Conservation (phyloP, 176 grass and related monocot species). For the Raddia guianensis region DNA sequence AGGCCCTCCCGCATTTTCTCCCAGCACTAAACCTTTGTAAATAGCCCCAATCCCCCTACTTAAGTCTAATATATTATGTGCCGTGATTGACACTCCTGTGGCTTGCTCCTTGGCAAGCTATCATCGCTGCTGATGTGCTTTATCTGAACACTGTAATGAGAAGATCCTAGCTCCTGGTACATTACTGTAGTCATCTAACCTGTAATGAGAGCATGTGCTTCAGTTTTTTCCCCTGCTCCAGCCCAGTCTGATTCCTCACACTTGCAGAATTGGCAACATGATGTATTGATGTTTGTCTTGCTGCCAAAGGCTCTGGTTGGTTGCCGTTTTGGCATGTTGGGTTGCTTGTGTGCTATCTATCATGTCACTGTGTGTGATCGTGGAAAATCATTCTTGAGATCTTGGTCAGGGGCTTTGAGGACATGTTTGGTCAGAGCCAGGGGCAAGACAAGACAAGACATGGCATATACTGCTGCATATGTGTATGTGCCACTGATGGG, state of each 20-base stretch:
- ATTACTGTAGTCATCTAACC: background rate
- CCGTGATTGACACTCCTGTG: background rate
- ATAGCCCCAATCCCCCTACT: constrained; percentile 30
- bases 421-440: background rate
- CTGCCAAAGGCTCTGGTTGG: background rate
- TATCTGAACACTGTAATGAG: background rate
- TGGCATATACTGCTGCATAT: background rate
- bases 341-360: background rate
- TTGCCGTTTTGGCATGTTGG: background rate
- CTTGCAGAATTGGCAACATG: background rate
- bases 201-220: background rate
- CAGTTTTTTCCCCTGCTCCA: background rate
- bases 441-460: background rate
- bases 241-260: too few relatives aligned
- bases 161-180: background rate
- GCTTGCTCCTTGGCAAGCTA: background rate
- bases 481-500: background rate
- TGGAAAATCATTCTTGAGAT: background rate
- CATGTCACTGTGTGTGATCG: background rate
- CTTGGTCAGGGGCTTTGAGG: background rate
- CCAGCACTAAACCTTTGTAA: constrained; percentile 46
- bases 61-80: constrained; percentile 40
- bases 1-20: constrained; percentile 6
- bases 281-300: background rate
- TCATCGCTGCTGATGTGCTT: background rate